Conservation (phyloP, 345 rosid species). For the Geranium rotundifolium region DNA sequence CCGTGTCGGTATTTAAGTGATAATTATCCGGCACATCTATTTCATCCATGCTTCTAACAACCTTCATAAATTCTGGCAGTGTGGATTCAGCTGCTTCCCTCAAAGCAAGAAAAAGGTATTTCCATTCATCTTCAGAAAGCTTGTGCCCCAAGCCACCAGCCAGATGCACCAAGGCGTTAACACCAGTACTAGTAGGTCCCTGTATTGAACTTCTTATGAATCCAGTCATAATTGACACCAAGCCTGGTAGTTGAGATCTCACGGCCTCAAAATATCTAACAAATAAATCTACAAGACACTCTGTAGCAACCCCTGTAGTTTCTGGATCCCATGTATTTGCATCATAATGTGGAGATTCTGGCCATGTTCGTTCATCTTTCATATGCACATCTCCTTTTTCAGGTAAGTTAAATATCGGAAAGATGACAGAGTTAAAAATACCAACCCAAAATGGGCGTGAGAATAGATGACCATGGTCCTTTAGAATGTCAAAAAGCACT, state of each 20-base stretch:
- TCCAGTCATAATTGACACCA: constrained; percentile 56
- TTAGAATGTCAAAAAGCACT: constrained; percentile 87
- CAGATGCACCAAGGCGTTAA: constrained; percentile 50
- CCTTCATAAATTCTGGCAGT: constrained; percentile 56
- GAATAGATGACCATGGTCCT: constrained; percentile 92
- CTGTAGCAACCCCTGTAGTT: constrained; percentile 56
- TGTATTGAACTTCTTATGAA: constrained; percentile 62
- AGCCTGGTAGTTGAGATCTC: constrained; percentile 52
- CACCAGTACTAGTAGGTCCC: constrained; percentile 74
- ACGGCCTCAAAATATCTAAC: constrained; percentile 41
- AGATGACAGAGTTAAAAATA: constrained; percentile 46
- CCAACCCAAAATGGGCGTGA: constrained; percentile 58
- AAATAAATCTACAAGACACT: constrained; percentile 69
- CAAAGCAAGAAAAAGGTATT: constrained; percentile 45
- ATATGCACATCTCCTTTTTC: constrained; percentile 30
- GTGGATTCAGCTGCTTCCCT: constrained; percentile 58
- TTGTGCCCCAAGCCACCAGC: constrained; percentile 46
- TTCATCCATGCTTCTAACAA: constrained; percentile 59
- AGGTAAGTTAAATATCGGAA: constrained; percentile 47
- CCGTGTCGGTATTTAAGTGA: constrained; percentile 28
- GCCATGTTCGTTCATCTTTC: constrained; percentile 33
- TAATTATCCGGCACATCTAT: constrained; percentile 32
- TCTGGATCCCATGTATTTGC: constrained; percentile 69
- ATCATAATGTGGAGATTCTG: constrained; percentile 31
- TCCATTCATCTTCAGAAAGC: constrained; percentile 70